phyloP scores from a whole-genome alignment of 108 stramenopile species.

The Cylindrotheca fusiformis region DNA sequence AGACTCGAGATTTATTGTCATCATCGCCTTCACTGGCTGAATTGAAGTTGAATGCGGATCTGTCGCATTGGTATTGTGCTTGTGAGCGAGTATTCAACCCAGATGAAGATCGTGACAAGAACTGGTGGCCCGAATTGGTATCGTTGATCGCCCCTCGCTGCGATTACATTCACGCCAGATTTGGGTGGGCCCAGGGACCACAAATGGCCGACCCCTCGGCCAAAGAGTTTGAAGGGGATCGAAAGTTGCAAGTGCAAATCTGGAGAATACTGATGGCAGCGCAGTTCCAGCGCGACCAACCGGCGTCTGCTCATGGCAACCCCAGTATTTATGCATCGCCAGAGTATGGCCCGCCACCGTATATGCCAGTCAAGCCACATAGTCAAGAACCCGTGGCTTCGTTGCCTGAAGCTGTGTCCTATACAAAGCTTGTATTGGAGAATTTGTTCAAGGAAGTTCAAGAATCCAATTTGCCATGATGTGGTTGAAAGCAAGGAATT shows the following conservation, averaged over 20 bases:
- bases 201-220: conserved; percentile 30
- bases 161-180: conserved; percentile 20
- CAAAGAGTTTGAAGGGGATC: conserved; percentile 7
- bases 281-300: conserved; percentile 8
- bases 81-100: conserved; percentile 25
- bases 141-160: conserved; percentile 1
- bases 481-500: too few species aligned
- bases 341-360: conserved; percentile 24
- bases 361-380: conserved; percentile 20
- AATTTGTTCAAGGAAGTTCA: conserved; percentile 1
- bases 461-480: conserved; percentile 1
- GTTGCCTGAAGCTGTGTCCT: conserved; percentile 15
- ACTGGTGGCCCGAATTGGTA: conserved; percentile 26
- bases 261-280: conserved; percentile 10
- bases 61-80: conserved; percentile 24
- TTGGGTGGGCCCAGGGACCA: conserved; percentile 22
- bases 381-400: conserved; percentile 24
- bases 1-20: conserved; percentile 18
- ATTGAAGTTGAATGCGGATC: conserved; percentile 20
- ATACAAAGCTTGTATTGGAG: conserved; percentile 10
- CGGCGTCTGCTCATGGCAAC: too few species aligned
- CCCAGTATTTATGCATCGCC: conserved; percentile 10
- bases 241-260: conserved; percentile 11
- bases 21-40: not conserved
- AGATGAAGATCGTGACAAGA: conserved; percentile 6